These are phyloP conservation scores for Cladosporium phlei DNA, from an alignment of 2,329 filamentous ascomycete genomes.

Conservation along the genomic window DNA sequence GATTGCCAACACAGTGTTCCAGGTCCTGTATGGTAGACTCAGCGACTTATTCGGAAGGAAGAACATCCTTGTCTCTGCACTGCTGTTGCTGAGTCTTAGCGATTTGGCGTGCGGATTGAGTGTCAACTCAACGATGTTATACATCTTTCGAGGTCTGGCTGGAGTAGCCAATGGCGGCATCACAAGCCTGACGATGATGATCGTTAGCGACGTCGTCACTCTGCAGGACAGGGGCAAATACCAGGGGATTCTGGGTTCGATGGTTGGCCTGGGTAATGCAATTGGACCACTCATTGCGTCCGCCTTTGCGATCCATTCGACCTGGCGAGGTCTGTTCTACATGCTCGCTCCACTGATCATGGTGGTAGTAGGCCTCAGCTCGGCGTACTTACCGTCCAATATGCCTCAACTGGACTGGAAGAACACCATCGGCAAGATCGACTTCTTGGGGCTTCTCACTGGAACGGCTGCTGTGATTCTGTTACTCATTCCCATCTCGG, in stretches of 20 bases:
- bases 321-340: conserved; percentile 47
- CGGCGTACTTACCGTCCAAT: conserved; percentile 50
- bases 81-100: conserved; percentile 50
- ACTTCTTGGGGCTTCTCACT: conserved; percentile 54
- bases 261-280: conserved; percentile 43
- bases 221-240: conserved; percentile 55
- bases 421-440: conserved; percentile 52
- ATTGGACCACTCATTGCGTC: conserved; percentile 43
- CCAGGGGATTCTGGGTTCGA: conserved; percentile 43
- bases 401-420: conserved; percentile 44
- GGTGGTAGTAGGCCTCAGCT: conserved; percentile 34
- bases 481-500: conserved; percentile 59
- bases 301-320: conserved; percentile 35
- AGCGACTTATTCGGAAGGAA: conserved; percentile 44
- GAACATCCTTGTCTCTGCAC: conserved; percentile 50
- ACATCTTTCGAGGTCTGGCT: conserved; percentile 56
- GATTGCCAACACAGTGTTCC: conserved; percentile 58
- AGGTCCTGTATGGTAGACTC: conserved; percentile 56
- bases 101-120: conserved; percentile 58
- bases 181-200: conserved; percentile 56
- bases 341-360: conserved; percentile 50
- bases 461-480: conserved; percentile 55
- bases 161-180: conserved; percentile 61
- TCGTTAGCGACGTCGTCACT: conserved; percentile 57
- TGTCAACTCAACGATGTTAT: conserved; percentile 53